Evolutionary conservation across 2,329 filamentous ascomycete species (phyloP), one percentile per base, ranked within the genome.

Genomic region (Ascocoryne sarcoides): DNA sequence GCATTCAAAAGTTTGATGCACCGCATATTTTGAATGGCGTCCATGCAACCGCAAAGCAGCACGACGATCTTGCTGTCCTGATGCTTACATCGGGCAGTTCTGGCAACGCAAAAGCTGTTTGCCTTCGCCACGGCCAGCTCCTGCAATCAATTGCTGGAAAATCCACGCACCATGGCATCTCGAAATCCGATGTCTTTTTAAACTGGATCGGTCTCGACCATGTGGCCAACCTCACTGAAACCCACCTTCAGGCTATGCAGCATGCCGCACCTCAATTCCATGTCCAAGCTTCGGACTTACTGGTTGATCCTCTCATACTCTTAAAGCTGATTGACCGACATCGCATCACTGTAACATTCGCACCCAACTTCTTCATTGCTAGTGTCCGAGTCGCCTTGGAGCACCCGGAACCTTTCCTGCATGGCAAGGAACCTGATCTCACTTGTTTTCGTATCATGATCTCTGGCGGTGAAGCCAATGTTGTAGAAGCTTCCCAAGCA

Each of bases 61-160:
- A 26, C 7, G 23, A 26, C 23, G 23, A 26, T 26, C 23, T 26
- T 26, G 23, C 23, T 12, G 49, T 61, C 1, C 53, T 72, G 2
- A 70, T 74, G 67, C 56, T 76, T 3, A 75, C 71, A 1, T 75
- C 70, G 1, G 71, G 72, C 3, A 69, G 64, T 46, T 70, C 67
- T 14, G 70, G 70, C 2, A 63, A 65, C 37, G 58, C 67, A 3
- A 76, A 75, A 50, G 70, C 68, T 0, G 71, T 75, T 0, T 47
- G 44, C 1, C 56, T 74, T 1, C 60, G 53, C 0, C 64, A 71
- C 42, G 39, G 40, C 0, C 68, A 73, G 46, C 48, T 73, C 0
- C 34, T 71, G 1, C 48, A 61, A 1, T 59, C 69, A 0, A 43
- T 50, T 14, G 21, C 17, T 18, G 43, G 37, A 9, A 50, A 48